A percentile compares a stretch with the other conserved stretches of the same genome.
phyloP scores from a whole-genome alignment of 2,329 filamentous ascomycete genomes.

The Sclerotinia borealis region DNA sequence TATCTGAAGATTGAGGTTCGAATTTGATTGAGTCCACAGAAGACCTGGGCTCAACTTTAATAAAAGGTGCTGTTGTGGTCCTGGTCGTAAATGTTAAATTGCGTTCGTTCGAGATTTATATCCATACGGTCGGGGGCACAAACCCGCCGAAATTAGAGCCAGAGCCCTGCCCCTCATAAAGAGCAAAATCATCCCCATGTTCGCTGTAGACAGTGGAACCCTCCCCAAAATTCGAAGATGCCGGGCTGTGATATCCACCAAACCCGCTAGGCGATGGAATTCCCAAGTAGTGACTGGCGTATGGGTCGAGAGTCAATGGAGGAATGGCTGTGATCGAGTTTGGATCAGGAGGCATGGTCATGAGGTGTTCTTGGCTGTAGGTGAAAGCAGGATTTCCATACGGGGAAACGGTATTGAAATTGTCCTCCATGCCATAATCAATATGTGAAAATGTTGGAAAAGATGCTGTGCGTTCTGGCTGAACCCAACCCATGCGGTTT shows the following conservation, averaged over 20 bases:
- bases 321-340: constrained; percentile 44
- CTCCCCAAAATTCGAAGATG: constrained; percentile 56
- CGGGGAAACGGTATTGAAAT: constrained; percentile 43
- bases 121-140: constrained; percentile 35
- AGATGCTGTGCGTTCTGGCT: constrained; percentile 52
- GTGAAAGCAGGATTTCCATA: constrained; percentile 55
- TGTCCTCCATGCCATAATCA: constrained; percentile 46
- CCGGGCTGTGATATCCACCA: constrained; percentile 50
- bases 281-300: constrained; percentile 51
- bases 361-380: constrained; percentile 59
- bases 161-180: constrained; percentile 32
- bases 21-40: constrained; percentile 22
- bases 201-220: constrained; percentile 59
- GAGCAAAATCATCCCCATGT: constrained; percentile 44
- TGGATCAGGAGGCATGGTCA: constrained; percentile 46
- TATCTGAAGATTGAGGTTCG: constrained; percentile 20
- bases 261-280: constrained; percentile 56
- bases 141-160: constrained; percentile 33
- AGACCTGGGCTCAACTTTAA: constrained; percentile 25
- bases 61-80: constrained; percentile 27
- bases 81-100: constrained; percentile 33
- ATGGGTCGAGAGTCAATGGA: constrained; percentile 49
- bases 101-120: constrained; percentile 30
- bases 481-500: constrained; percentile 60
- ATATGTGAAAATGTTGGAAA: constrained; percentile 55